These are phyloP conservation scores for Triangularia setosa DNA, from an alignment of 2,329 filamentous ascomycete genomes.

Conservation along the genomic window DNA sequence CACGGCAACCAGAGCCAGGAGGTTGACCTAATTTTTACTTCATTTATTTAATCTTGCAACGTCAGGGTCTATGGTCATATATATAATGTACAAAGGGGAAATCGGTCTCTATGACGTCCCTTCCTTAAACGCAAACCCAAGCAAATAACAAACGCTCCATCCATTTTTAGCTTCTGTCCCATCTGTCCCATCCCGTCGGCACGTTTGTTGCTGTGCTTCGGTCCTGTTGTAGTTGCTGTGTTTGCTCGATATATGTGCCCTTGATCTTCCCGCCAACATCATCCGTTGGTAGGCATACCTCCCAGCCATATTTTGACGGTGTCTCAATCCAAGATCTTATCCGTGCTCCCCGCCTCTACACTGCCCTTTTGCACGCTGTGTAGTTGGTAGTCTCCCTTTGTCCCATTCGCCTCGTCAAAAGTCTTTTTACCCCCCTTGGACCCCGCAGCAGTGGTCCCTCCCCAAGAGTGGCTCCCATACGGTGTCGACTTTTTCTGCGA, in stretches of 20 bases:
- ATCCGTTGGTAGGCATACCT: too few species aligned
- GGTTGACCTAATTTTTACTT: neutral
- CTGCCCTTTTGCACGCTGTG: neutral
- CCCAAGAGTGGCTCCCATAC: neutral
- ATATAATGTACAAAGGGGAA: neutral
- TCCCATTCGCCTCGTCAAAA: neutral
- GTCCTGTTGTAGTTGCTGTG: neutral
- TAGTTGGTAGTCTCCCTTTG: neutral
- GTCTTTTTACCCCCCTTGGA: neutral
- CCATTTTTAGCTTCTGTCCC: neutral
- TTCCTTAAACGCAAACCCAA: neutral
- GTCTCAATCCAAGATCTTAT: neutral
- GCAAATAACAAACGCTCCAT: neutral
- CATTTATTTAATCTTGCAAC: neutral
- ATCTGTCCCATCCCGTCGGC: neutral
- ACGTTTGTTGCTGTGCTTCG: neutral
- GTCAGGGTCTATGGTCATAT: neutral
- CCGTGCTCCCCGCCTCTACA: neutral
- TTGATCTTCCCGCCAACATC: neutral
- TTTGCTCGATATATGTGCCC: neutral
- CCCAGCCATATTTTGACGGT: too few species aligned
- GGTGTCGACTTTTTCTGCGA: neutral
- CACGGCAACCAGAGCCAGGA: too few species aligned
- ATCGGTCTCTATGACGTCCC: too few species aligned
- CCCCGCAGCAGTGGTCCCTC: neutral